Conservation (phyloP, 1,284 basidiomycete genomes). For the Earliella scabrosa region DNA sequence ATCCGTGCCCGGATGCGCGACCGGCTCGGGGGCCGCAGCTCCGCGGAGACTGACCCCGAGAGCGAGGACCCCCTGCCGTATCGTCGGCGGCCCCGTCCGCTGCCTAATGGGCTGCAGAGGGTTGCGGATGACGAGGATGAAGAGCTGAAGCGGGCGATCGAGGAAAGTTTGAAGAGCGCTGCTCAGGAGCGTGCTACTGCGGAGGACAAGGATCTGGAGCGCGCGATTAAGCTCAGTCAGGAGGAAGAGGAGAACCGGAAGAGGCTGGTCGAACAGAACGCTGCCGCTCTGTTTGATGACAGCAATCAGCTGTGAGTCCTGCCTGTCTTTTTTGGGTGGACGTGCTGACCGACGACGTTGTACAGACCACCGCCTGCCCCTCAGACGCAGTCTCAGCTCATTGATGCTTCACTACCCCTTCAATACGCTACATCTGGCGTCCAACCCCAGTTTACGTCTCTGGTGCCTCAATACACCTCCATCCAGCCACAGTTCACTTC, state of each 20-base stretch:
- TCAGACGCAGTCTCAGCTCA: constrained; percentile 20
- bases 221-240: constrained; percentile 81
- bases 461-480: constrained; percentile 71
- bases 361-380: background rate
- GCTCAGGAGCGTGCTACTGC: constrained; percentile 68
- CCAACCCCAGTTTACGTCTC: constrained; percentile 50
- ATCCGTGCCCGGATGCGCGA: constrained; percentile 88
- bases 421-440: constrained; percentile 47
- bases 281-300: constrained; percentile 83
- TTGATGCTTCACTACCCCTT: constrained; percentile 34
- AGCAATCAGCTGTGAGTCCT: constrained; percentile 62
- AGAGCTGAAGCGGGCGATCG: constrained; percentile 75
- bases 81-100: background rate
- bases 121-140: constrained; percentile 42
- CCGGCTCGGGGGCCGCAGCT: constrained; percentile 74
- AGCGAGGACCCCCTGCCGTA: background rate
- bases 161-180: constrained; percentile 77
- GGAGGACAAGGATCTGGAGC: constrained; percentile 79
- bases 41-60: constrained; percentile 42
- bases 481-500: constrained; percentile 70
- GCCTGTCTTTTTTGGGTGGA: background rate
- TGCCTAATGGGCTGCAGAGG: constrained; percentile 1
- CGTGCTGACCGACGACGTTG: background rate
- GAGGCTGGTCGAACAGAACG: constrained; percentile 72
- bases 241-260: constrained; percentile 80